Conservation (phyloP, 108 stramenopile genomes). For the Nitzschia putrida region DNA sequence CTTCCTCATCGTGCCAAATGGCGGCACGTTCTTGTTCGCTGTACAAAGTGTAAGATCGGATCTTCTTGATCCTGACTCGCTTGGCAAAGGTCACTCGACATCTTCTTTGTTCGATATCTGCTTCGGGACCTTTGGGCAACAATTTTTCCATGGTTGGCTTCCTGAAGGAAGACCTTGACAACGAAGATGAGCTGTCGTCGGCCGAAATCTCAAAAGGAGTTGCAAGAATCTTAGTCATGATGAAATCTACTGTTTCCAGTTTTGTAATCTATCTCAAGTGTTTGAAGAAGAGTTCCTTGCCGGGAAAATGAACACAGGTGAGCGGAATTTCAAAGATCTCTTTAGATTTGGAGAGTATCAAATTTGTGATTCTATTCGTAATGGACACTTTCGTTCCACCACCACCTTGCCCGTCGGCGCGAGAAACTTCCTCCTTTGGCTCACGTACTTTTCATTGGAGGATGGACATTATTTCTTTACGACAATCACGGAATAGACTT, state of each 20-base stretch:
- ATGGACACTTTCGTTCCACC: too few species aligned
- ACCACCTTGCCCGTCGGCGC: too few species aligned
- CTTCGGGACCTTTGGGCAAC: not conserved
- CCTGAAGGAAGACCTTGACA: conserved; percentile 8
- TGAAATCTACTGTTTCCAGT: not conserved
- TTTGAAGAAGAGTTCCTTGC: too few species aligned
- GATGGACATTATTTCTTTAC: too few species aligned
- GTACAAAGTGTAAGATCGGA: conserved; percentile 12
- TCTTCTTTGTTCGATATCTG: not conserved
- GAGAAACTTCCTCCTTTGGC: too few species aligned
- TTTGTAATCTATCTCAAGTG: too few species aligned
- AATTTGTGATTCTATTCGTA: too few species aligned
- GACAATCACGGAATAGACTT: too few species aligned
- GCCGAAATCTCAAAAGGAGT: not conserved
- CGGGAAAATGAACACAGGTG: too few species aligned
- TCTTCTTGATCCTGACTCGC: conserved; percentile 24
- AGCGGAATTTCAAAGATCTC: too few species aligned
- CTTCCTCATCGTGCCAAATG: conserved; percentile 10
- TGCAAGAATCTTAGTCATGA: not conserved
- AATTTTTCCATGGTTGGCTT: not conserved
- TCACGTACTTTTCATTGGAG: too few species aligned
- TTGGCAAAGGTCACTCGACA: conserved; percentile 6
- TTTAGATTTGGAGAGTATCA: too few species aligned
- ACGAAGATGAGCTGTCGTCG: not conserved
- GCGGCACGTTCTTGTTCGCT: conserved; percentile 4